Evolutionary conservation across 208 protist genomes (phyloP).

Genomic region (Trypanosomatidae sp.): DNA sequence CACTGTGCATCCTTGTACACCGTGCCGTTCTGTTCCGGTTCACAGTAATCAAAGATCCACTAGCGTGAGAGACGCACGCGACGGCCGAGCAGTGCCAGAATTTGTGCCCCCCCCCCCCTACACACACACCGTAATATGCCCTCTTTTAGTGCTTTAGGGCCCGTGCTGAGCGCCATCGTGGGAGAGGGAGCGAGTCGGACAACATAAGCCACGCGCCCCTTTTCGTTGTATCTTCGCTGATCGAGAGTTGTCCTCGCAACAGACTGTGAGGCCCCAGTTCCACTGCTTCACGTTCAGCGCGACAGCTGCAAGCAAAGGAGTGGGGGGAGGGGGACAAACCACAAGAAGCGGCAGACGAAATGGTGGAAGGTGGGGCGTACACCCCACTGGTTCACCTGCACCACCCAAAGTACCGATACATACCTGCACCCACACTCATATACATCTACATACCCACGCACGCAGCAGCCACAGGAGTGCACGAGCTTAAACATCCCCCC

Average conservation of each 20-base stretch:
- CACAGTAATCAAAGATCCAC: not conserved
- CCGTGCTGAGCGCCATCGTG: not conserved
- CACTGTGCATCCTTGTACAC: not conserved
- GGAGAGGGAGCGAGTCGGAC: not conserved
- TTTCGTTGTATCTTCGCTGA: not conserved
- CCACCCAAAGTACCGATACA: no score
- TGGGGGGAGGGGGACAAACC: not conserved
- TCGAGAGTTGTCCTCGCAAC: not conserved
- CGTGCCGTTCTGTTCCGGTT: not conserved
- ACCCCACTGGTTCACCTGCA: not conserved
- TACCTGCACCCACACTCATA: not conserved
- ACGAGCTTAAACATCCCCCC: not conserved
- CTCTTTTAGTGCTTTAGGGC: not conserved
- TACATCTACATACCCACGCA: not conserved
- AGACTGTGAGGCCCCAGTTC: not conserved
- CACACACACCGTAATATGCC: not conserved
- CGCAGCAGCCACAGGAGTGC: not conserved
- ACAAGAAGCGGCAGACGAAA: not conserved
- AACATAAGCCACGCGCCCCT: not conserved
- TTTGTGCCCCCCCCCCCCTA: not conserved
- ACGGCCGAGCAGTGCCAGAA: not conserved
- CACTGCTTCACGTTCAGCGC: not conserved
- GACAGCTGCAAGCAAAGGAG: not conserved
- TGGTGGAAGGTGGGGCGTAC: not conserved
- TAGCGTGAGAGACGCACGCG: not conserved